phyloP scores from a whole-genome alignment of 2,329 filamentous ascomycete species.

The Immersiporthe knoxdaviesiana region DNA sequence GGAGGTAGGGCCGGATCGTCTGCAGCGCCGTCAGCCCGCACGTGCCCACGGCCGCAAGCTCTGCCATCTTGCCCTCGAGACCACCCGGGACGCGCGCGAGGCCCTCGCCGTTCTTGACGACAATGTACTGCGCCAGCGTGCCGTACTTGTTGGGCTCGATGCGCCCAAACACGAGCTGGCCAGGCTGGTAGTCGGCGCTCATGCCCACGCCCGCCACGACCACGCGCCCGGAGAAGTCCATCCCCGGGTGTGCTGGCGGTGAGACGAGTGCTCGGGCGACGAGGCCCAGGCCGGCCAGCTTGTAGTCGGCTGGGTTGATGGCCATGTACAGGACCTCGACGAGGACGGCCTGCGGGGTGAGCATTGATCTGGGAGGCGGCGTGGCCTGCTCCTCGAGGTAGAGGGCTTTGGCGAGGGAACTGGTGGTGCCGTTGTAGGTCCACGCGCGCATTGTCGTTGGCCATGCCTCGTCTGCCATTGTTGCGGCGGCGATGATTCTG shows the following conservation, averaged over 20 bases:
- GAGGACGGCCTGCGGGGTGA: conserved; percentile 51
- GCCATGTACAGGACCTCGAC: conserved; percentile 56
- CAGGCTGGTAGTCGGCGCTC: conserved; percentile 40
- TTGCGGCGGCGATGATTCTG: background rate
- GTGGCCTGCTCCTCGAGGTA: conserved; percentile 47
- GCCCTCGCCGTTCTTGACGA: conserved; percentile 36
- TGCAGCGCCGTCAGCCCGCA: conserved; percentile 54
- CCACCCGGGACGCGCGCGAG: conserved; percentile 46
- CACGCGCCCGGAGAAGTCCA: conserved; percentile 54
- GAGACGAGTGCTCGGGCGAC: conserved; percentile 44
- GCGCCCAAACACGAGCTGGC: conserved; percentile 51
- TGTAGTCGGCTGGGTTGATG: conserved; percentile 69
- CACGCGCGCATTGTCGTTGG: conserved; percentile 57
- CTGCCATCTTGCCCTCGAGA: conserved; percentile 40
- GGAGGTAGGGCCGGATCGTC: conserved; percentile 48
- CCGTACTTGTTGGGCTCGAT: conserved; percentile 40
- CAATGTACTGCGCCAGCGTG: conserved; percentile 42
- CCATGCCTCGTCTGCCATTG: conserved; percentile 11
- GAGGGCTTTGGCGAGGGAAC: conserved; percentile 58
- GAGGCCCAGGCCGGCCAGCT: conserved; percentile 55
- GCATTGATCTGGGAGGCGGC: conserved; percentile 43
- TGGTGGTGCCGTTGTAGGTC: conserved; percentile 52
- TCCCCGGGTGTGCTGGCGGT: conserved; percentile 50
- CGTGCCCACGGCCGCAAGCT: conserved; percentile 48
- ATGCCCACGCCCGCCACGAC: conserved; percentile 39